Percentiles rank a stretch among this genome's conserved stretches.
Conservation (phyloP, 495 filamentous ascomycete species). For the Glarea lozoyensis region DNA sequence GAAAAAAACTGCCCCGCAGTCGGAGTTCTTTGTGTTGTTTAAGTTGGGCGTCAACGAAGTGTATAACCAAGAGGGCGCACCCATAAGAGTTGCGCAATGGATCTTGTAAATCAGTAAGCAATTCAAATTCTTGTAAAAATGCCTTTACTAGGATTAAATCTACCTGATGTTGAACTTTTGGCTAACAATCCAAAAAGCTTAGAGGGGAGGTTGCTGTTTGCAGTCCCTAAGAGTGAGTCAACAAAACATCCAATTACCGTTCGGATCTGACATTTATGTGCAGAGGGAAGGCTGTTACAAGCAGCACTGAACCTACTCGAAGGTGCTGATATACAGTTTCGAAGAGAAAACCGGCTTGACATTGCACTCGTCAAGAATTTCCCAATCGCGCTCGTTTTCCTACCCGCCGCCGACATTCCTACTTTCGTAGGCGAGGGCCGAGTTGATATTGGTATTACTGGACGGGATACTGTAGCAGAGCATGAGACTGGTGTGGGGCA, state of each 20-base stretch:
- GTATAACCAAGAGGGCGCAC: neutral
- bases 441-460: conserved; percentile 92
- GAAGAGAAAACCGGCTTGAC: conserved; percentile 83
- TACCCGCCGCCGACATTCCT: conserved; percentile 93
- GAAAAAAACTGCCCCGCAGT: conserved; percentile 2
- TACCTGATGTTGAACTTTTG: neutral
- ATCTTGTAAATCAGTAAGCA: conserved; percentile 78
- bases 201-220: conserved; percentile 32
- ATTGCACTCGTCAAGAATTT: conserved; percentile 95
- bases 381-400: conserved; percentile 91
- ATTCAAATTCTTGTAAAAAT: neutral
- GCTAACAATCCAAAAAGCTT: conserved; percentile 48
- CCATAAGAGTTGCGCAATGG: conserved; percentile 39
- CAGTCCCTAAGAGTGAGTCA: conserved; percentile 2
- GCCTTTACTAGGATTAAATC: conserved; percentile 5
- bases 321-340: conserved; percentile 93
- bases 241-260: neutral
- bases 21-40: neutral
- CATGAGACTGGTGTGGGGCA: conserved; percentile 66
- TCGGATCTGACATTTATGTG: conserved; percentile 7
- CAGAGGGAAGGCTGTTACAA: conserved; percentile 88
- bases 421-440: conserved; percentile 92
- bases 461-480: conserved; percentile 84
- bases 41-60: neutral
- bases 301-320: conserved; percentile 78